Conservation (phyloP, 306 rosid species). For the Notholithocarpus densiflorus region DNA sequence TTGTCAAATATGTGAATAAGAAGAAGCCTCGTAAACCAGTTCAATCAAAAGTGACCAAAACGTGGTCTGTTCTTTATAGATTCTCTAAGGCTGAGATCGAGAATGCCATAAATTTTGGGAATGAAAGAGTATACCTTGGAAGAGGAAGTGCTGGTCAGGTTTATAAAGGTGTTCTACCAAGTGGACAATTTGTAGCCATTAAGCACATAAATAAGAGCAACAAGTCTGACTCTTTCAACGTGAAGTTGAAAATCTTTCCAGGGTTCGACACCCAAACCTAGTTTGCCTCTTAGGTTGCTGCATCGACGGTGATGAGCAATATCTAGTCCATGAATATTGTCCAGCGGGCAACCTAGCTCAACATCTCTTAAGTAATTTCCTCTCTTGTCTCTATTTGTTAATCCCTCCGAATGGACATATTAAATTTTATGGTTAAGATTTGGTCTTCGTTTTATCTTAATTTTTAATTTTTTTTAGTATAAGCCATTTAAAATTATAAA, state of each 20-base stretch:
- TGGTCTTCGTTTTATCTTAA: neutral
- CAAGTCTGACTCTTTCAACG: slow-evolving; percentile 50
- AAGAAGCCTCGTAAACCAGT: slow-evolving; percentile 35
- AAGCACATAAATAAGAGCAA: slow-evolving; percentile 59
- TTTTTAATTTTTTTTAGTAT: too few species aligned
- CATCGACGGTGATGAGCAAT: slow-evolving; percentile 54
- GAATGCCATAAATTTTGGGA: slow-evolving; percentile 46
- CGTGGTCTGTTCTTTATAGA: slow-evolving; percentile 71
- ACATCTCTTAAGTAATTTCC: slow-evolving; percentile 63
- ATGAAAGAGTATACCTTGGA: slow-evolving; percentile 51
- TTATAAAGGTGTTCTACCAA: slow-evolving; percentile 72
- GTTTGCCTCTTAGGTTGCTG: slow-evolving; percentile 82
- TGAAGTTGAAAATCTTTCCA: slow-evolving; percentile 71
- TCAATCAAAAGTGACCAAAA: slow-evolving; percentile 20
- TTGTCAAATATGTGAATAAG: slow-evolving; percentile 40
- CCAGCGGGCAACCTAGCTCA: slow-evolving; percentile 74
- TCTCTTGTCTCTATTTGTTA: neutral
- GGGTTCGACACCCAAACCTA: slow-evolving; percentile 75
- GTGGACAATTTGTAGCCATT: slow-evolving; percentile 84
- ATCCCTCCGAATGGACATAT: too few species aligned
- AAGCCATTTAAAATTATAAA: too few species aligned
- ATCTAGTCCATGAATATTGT: slow-evolving; percentile 79
- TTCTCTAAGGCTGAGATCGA: slow-evolving; percentile 74
- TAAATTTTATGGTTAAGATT: neutral
- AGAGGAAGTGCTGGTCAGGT: slow-evolving; percentile 86